phyloP scores from a whole-genome alignment of 495 filamentous ascomycete species.

The Antarctomyces pellizariae region DNA sequence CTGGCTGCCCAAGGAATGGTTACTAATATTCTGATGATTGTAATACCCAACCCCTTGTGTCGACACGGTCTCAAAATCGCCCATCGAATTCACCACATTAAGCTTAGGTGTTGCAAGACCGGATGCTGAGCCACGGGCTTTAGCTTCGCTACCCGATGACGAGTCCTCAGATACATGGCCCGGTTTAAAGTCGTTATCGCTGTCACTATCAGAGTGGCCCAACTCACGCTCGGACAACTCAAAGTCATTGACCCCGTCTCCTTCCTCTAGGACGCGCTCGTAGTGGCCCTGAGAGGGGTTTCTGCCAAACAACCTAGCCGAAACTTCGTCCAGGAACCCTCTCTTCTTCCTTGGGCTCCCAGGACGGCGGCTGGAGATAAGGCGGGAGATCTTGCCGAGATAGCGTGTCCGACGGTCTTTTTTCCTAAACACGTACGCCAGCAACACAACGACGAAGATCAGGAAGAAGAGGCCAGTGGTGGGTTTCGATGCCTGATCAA shows the following conservation, averaged over 20 bases:
- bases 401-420: slow-evolving; percentile 48
- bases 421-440: slow-evolving; percentile 30
- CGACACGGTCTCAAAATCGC: slow-evolving; percentile 15
- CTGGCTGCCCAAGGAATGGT: slow-evolving; percentile 8
- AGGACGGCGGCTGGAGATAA: slow-evolving; percentile 23
- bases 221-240: slow-evolving; percentile 45
- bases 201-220: slow-evolving; percentile 27
- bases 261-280: slow-evolving; percentile 71
- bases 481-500: slow-evolving; percentile 26
- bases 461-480: slow-evolving; percentile 62
- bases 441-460: slow-evolving; percentile 36
- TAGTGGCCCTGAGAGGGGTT: slow-evolving; percentile 27
- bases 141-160: slow-evolving; percentile 26
- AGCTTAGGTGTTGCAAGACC: slow-evolving; percentile 41
- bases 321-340: slow-evolving; percentile 28
- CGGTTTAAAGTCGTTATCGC: slow-evolving; percentile 24
- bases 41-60: slow-evolving; percentile 6
- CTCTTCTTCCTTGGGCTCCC: slow-evolving; percentile 29
- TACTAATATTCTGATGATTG: slow-evolving; percentile 6
- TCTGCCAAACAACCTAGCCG: slow-evolving; percentile 35
- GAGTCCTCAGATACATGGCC: too few species aligned
- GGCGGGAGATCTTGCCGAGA: slow-evolving; percentile 29
- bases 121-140: slow-evolving; percentile 27
- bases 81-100: slow-evolving; percentile 30
- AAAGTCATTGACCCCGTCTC: slow-evolving; percentile 33